Conservation (phyloP, 805 yeast genomes). For the Blastobotrys robertii region DNA sequence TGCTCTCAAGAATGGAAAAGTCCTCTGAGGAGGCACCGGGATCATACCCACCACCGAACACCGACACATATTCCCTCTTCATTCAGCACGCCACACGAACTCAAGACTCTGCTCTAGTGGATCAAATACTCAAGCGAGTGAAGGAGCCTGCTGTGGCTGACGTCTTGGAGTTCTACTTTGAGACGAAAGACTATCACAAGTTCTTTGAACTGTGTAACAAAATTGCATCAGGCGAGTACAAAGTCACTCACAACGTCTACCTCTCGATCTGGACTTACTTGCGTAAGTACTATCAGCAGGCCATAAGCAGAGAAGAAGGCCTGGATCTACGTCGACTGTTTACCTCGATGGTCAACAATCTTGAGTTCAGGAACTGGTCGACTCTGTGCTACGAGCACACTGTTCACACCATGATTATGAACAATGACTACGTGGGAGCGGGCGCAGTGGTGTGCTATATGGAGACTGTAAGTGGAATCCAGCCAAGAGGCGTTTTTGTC, state of each 20-base stretch:
- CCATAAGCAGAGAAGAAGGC: not conserved
- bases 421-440: slow-evolving; percentile 9
- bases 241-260: not conserved
- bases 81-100: slow-evolving; percentile 14
- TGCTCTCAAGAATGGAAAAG: slow-evolving; percentile 10
- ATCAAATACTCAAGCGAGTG: slow-evolving; percentile 4
- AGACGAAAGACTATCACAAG: slow-evolving; percentile 8
- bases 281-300: slow-evolving; percentile 2
- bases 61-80: slow-evolving; percentile 11
- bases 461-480: slow-evolving; percentile 10
- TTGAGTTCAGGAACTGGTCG: slow-evolving; percentile 8
- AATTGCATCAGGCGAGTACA: not conserved
- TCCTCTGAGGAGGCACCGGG: not conserved
- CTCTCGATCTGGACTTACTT: slow-evolving; percentile 2
- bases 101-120: slow-evolving; percentile 7
- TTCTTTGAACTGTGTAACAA: slow-evolving; percentile 3
- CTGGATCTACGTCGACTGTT: slow-evolving; percentile 9
- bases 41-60: slow-evolving; percentile 9
- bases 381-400: slow-evolving; percentile 12
- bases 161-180: slow-evolving; percentile 11
- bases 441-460: slow-evolving; percentile 12
- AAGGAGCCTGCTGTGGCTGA: slow-evolving; percentile 10
- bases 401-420: slow-evolving; percentile 12
- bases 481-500: slow-evolving; percentile 7
- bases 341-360: slow-evolving; percentile 7